phyloP scores from a whole-genome alignment of 1,139 yeast species.

The Yamadazyma epiphylla region DNA sequence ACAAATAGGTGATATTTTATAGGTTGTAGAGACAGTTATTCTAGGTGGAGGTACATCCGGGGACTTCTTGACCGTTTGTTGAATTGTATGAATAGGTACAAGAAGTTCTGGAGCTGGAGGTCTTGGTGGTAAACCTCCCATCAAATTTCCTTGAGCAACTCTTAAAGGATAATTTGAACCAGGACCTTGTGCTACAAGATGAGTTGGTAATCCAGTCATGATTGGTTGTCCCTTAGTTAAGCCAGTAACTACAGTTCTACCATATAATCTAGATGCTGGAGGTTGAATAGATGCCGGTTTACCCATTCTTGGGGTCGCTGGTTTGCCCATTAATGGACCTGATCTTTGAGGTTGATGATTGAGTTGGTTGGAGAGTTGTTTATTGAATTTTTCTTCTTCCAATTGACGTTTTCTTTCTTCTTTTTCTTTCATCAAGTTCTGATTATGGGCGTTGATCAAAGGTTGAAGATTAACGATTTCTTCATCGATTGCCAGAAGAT shows the following conservation, averaged over 20 bases:
- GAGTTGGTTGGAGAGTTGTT: slow-evolving; percentile 9
- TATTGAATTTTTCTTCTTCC: slow-evolving; percentile 21
- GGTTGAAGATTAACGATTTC: slow-evolving; percentile 42
- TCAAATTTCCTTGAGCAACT: slow-evolving; percentile 16
- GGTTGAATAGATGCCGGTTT: slow-evolving; percentile 47
- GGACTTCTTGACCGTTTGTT: slow-evolving; percentile 5
- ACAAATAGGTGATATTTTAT: slow-evolving; percentile 23
- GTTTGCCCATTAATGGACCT: slow-evolving; percentile 39
- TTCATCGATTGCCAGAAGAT: slow-evolving; percentile 31
- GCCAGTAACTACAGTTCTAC: slow-evolving; percentile 15
- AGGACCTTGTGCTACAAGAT: slow-evolving; percentile 16
- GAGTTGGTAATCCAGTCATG: slow-evolving; percentile 20
- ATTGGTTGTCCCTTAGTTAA: slow-evolving; percentile 14
- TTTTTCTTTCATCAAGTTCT: slow-evolving; percentile 22
- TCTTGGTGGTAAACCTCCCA: slow-evolving; percentile 16
- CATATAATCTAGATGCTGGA: slow-evolving; percentile 37
- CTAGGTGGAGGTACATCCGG: slow-evolving; percentile 11
- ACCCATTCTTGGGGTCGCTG: slow-evolving; percentile 39
- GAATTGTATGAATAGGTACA: slow-evolving; percentile 24
- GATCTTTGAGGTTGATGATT: slow-evolving; percentile 11
- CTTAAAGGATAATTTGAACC: slow-evolving; percentile 12
- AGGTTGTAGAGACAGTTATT: slow-evolving; percentile 20
- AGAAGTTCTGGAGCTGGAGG: slow-evolving; percentile 40
- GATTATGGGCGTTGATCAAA: slow-evolving; percentile 33
- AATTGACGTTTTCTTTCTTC: slow-evolving; percentile 18